Evolutionary conservation across 2,329 filamentous ascomycete genomes (phyloP).

Genomic region (Aureobasidium zeae): DNA sequence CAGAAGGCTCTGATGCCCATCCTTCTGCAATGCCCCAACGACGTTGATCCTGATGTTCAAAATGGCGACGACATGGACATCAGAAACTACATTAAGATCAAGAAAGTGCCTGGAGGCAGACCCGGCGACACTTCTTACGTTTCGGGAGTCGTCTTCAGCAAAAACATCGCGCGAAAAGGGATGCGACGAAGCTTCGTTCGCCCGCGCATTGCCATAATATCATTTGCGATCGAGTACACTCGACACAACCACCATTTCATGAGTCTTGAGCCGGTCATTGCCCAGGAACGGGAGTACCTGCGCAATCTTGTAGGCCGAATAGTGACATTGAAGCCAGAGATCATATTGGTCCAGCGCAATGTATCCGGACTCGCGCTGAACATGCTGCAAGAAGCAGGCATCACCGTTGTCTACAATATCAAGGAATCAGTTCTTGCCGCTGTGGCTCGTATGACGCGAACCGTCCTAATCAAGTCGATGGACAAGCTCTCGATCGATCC

Average conservation of each 20-base stretch:
- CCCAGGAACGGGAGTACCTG: constrained; percentile 90
- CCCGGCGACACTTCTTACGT: constrained; percentile 93
- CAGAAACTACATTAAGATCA: constrained; percentile 91
- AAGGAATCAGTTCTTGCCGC: constrained; percentile 93
- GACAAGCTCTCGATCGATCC: constrained; percentile 77
- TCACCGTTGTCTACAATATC: constrained; percentile 92
- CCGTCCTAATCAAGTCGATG: constrained; percentile 85
- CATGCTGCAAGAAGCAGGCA: constrained; percentile 76
- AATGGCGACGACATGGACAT: constrained; percentile 94
- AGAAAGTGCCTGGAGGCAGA: constrained; percentile 85
- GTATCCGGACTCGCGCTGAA: constrained; percentile 86
- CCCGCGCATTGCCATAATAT: constrained; percentile 83
- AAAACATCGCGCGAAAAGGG: constrained; percentile 90
- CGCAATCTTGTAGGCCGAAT: constrained; percentile 88
- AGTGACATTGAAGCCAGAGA: constrained; percentile 69
- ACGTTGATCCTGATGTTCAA: constrained; percentile 86
- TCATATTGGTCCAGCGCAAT: constrained; percentile 85
- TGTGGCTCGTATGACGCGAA: constrained; percentile 84
- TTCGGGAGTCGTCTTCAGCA: constrained; percentile 92
- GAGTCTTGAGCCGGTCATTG: constrained; percentile 93
- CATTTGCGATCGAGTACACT: constrained; percentile 92
- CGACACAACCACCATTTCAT: constrained; percentile 91
- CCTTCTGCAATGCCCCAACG: constrained; percentile 79
- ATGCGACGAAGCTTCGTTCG: constrained; percentile 81
- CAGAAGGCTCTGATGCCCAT: constrained; percentile 86